Base-by-base conservation (phyloP, 1,284 basidiomycete genomes). In the Sphaerobolus stellatus region DNA sequence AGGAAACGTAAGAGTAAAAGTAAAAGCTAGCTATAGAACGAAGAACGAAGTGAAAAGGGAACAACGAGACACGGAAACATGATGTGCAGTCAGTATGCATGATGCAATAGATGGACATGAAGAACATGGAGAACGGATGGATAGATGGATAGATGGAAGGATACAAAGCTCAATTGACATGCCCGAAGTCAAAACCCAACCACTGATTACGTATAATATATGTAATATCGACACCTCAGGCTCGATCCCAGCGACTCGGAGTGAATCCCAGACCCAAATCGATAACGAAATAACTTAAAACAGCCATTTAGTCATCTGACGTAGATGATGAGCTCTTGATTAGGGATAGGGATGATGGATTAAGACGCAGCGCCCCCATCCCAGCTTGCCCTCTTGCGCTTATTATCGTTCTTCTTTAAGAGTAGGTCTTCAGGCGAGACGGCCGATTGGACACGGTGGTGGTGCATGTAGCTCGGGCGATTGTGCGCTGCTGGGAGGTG, bases 371-470 rank as follows among this genome's bases (percentile, higher is more conserved):
- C 24, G 28, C 53, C 44, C 22, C 86, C 85, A 66, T 88, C 87
- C 86, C 87, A 88, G 66, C 86, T 89, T 40, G 81, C 81, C 14
- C n/a, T 16, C 31, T 36, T 25, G 64, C 86, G 76, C 75, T 89
- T 88, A 62, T 85, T 73, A 71, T 87, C 87, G 62, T 83, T 82
- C 55, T 81, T 81, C 66, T 72, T 73, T 59, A 86, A 57, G 55
- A 84, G 68, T 58, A 88, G 64, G 64, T 89, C 86, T 66, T 86
- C 79, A 28, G 87, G 86, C 56, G 82, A 83, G 38, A 88, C 77
- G 51, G 76, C 79, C 61, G 84, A 86, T 72, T 82, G 82, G 0
- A 82, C 84, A 20, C 85, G 77, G 58, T 86, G 83, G 63, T 84
- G 83, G 46, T 70, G 64, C 20, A 36, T 36, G 36, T 72, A 30